phyloP scores from a whole-genome alignment of 768 basidiomycete genomes.

The Naganishia vishniacii region DNA sequence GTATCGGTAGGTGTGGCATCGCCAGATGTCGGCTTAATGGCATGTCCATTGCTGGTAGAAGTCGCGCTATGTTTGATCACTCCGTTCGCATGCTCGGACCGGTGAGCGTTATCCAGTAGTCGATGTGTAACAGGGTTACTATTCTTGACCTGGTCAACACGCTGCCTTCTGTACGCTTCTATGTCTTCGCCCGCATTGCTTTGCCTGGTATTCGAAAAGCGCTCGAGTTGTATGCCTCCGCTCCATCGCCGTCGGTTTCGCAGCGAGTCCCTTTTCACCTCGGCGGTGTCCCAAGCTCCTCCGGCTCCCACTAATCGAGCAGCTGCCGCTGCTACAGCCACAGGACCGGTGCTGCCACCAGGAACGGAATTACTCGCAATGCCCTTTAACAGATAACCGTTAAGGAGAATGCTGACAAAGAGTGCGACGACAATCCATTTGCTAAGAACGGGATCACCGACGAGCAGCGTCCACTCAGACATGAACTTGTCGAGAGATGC shows the following conservation, averaged over 20 bases:
- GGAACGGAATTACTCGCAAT: slow-evolving; percentile 49
- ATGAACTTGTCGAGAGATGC: slow-evolving; percentile 77
- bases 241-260: slow-evolving; percentile 33
- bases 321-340: slow-evolving; percentile 50
- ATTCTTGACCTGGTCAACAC: slow-evolving; percentile 22
- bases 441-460: slow-evolving; percentile 85
- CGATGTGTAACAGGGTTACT: slow-evolving; percentile 19
- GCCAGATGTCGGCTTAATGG: slow-evolving; percentile 26
- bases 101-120: slow-evolving; percentile 30
- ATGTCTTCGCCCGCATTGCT: slow-evolving; percentile 26
- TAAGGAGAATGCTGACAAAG: slow-evolving; percentile 76
- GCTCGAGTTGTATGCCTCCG: slow-evolving; percentile 31
- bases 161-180: slow-evolving; percentile 1
- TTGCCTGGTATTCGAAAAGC: slow-evolving; percentile 22
- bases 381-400: slow-evolving; percentile 82
- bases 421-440: slow-evolving; percentile 92
- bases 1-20: slow-evolving; percentile 38
- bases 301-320: slow-evolving; percentile 48
- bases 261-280: slow-evolving; percentile 18
- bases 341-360: slow-evolving; percentile 48
- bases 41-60: not conserved
- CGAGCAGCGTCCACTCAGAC: slow-evolving; percentile 80
- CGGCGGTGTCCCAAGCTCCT: slow-evolving; percentile 33
- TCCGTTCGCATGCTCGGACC: slow-evolving; percentile 20
- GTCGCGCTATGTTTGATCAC: not conserved